Conservation (phyloP, 2,329 filamentous ascomycete genomes). For the Trichoderma sp. region DNA sequence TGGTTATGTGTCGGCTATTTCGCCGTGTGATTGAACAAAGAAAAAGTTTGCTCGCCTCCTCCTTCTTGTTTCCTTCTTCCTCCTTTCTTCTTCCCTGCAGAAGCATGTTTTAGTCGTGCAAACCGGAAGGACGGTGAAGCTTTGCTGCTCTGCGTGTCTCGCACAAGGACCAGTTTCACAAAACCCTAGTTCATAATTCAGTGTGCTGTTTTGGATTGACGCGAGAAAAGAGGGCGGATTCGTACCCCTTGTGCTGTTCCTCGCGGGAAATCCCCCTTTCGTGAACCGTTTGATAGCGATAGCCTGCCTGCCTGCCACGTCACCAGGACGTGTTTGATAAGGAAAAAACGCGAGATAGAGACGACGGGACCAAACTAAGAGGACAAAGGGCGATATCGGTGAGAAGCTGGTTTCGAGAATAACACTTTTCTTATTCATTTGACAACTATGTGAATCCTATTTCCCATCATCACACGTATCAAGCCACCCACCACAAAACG, state of each 20-base stretch:
- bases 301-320: not conserved
- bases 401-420: not conserved
- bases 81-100: not conserved
- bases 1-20: not conserved
- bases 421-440: not conserved
- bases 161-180: not conserved
- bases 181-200: not conserved
- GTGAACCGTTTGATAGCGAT: not conserved
- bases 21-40: not conserved
- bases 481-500: not conserved
- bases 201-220: not conserved
- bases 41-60: not conserved
- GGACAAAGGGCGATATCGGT: not conserved
- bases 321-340: not conserved
- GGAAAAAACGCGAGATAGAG: not conserved
- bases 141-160: not conserved
- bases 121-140: not conserved
- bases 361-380: not conserved
- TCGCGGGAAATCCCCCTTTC: not conserved
- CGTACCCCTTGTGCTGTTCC: not conserved
- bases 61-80: not conserved
- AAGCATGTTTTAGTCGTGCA: not conserved
- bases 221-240: not conserved
- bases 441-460: conserved; percentile 5
- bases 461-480: conserved; percentile 1